Base-by-base conservation (phyloP, 2,329 filamentous ascomycete species). In the Colletotrichum sp. region DNA sequence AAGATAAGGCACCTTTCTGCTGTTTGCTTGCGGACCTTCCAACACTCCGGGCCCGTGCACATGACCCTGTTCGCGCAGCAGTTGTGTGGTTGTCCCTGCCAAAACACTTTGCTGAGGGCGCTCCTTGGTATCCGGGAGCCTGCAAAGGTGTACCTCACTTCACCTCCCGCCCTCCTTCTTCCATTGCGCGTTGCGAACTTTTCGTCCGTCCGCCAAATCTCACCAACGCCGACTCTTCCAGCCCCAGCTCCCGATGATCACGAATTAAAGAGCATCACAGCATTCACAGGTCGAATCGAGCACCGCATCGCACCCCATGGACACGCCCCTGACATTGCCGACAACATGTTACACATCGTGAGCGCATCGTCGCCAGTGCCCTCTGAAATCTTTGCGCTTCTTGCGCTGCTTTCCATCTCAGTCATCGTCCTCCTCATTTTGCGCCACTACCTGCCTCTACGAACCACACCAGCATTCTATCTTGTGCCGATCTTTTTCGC, bases 401-500 rank as follows among this genome's bases (percentile, higher is more conserved):
- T 95, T 80, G 91, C 95, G 76, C 90, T 98, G 52, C 86, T 96
- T 79, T 84, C 91, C 79, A 95, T 98, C 79, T 95, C 93, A 78
- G 84, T 94, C 77, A 87, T 94, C 76, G 95, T 97, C 76, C 90
- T 99, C 59, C 89, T 98, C 26, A 93, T 99, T 78, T 89, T 98
- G 75, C 94, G 97, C 81, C 93, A 95, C 87, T 99, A 96, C 86
- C 91, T 99, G 12, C 96, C 96, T 4, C 90, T 99, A 39, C 95
- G 97, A 79, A 93, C 94, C 8, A 99, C 97, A 1, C 96, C 97
- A 1, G 95, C 93, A 76, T 98, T 98, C 85, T 93, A 99, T 67
- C 90, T 96, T 67, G 90, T 98, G 3, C 96, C 97, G 44, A 95
- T 99, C 77, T 99, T 99, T 87, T 94, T 99, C 79, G 95, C 96